Evolutionary conservation across 129 eudicot genomes (phyloP).

Genomic region (Pittosporum tobira): DNA sequence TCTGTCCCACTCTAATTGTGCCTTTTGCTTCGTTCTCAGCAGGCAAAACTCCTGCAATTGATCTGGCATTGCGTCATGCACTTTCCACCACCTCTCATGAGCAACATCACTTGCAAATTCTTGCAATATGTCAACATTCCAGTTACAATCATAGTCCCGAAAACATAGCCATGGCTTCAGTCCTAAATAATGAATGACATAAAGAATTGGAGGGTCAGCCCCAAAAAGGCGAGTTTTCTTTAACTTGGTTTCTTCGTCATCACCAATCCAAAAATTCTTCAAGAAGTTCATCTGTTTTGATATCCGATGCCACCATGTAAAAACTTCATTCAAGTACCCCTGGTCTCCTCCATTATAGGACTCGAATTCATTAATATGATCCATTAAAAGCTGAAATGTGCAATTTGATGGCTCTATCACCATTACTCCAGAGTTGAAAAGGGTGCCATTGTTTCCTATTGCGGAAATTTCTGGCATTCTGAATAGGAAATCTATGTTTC

Average conservation of each 20-base stretch:
- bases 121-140: slow-evolving; percentile 38
- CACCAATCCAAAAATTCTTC: slow-evolving; percentile 54
- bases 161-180: slow-evolving; percentile 57
- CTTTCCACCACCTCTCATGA: slow-evolving; percentile 54
- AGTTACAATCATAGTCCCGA: slow-evolving; percentile 56
- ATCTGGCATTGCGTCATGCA: slow-evolving; percentile 52
- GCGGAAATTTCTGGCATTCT: slow-evolving; percentile 53
- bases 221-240: slow-evolving; percentile 41
- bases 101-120: slow-evolving; percentile 67
- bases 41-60: slow-evolving; percentile 31
- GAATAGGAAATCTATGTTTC: slow-evolving; percentile 52
- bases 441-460: slow-evolving; percentile 50
- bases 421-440: slow-evolving; percentile 65
- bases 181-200: slow-evolving; percentile 50
- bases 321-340: slow-evolving; percentile 51
- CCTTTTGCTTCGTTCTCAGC: slow-evolving; percentile 42
- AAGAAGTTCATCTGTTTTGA: slow-evolving; percentile 53
- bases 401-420: slow-evolving; percentile 56
- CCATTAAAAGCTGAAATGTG: slow-evolving; percentile 50
- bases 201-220: slow-evolving; percentile 45
- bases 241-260: slow-evolving; percentile 35
- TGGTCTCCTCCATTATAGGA: slow-evolving; percentile 73
- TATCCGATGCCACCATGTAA: slow-evolving; percentile 66
- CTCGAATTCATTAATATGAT: slow-evolving; percentile 44
- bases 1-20: slow-evolving; percentile 51